Evolutionary conservation across 2,329 filamentous ascomycete species (phyloP).

Genomic region (Alternaria gansuensis): DNA sequence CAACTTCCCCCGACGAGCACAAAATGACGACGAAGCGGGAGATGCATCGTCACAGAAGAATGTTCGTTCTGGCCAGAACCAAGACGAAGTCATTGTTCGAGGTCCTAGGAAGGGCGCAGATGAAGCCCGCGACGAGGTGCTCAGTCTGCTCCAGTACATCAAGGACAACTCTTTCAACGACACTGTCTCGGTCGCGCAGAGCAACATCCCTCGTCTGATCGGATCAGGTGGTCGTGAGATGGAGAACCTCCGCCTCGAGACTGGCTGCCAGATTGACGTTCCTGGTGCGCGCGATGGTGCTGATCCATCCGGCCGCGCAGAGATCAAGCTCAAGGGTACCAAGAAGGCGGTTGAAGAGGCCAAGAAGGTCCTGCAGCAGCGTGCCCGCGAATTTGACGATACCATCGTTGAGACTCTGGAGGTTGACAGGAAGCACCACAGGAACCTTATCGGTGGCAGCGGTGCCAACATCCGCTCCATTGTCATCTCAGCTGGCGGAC

Average conservation of each 20-base stretch:
- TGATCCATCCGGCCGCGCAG: conserved; percentile 73
- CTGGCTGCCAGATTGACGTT: conserved; percentile 90
- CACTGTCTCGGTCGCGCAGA: conserved; percentile 85
- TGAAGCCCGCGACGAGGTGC: conserved; percentile 88
- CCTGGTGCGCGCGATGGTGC: conserved; percentile 78
- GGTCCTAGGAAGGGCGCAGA: conserved; percentile 94
- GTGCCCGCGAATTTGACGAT: conserved; percentile 85
- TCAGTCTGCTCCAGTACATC: conserved; percentile 86
- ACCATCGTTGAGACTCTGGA: conserved; percentile 86
- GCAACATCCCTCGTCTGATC: conserved; percentile 92
- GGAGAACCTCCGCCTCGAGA: conserved; percentile 84
- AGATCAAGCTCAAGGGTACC: conserved; percentile 91
- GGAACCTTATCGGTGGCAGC: conserved; percentile 84
- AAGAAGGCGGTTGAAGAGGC: conserved; percentile 90
- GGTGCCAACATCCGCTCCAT: conserved; percentile 87
- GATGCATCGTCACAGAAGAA: conserved; percentile 69
- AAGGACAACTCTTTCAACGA: conserved; percentile 85
- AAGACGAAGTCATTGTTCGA: conserved; percentile 89
- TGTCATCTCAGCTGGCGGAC: conserved; percentile 86
- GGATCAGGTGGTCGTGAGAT: conserved; percentile 89
- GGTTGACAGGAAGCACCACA: conserved; percentile 94
- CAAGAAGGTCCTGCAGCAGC: conserved; percentile 88
- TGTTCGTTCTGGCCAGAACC: conserved; percentile 71
- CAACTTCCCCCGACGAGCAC: conserved; percentile 81
- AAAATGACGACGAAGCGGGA: conserved; percentile 75